Conservation (phyloP, 257 asterid genomes). For the Ophiorrhiza pumila region DNA sequence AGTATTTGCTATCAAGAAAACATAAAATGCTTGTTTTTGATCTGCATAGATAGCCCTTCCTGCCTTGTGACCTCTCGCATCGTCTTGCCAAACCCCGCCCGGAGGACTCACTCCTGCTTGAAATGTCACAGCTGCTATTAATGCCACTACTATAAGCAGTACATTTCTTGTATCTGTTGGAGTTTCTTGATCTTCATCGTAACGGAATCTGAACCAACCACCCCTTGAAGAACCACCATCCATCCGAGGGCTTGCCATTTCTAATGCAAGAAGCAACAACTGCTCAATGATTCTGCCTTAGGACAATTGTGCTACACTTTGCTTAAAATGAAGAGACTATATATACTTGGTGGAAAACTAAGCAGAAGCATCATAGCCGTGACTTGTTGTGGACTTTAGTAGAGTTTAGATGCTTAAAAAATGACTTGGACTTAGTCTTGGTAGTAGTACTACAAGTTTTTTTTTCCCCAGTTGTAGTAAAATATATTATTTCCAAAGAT, state of each 20-base stretch:
- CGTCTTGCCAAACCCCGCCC: slow-evolving; percentile 62
- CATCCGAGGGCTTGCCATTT: not conserved
- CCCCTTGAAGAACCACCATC: not conserved
- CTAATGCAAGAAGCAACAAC: too few relatives aligned
- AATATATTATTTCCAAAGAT: too few relatives aligned
- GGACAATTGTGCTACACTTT: too few relatives aligned
- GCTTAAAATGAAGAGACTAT: too few relatives aligned
- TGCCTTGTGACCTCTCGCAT: slow-evolving; percentile 24
- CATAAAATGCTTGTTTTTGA: slow-evolving; percentile 8
- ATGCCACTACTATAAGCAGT: slow-evolving; percentile 14
- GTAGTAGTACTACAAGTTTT: not conserved
- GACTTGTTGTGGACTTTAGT: not conserved
- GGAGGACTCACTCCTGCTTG: slow-evolving; percentile 39
- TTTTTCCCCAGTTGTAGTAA: not conserved
- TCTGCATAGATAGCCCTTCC: slow-evolving; percentile 52
- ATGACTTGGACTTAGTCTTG: not conserved
- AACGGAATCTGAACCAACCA: slow-evolving; percentile 16
- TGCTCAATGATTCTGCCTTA: too few relatives aligned
- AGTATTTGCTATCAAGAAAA: slow-evolving; percentile 27
- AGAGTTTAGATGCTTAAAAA: not conserved
- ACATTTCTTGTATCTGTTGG: slow-evolving; percentile 16
- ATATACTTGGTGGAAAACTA: too few relatives aligned
- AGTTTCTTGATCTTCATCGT: slow-evolving; percentile 13
- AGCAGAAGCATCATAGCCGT: too few relatives aligned
- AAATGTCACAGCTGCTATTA: slow-evolving; percentile 22